Percentiles rank a stretch among this genome's conserved stretches.
Conservation (phyloP, 805 yeast species). For the Limtongozyma cylindracea region DNA sequence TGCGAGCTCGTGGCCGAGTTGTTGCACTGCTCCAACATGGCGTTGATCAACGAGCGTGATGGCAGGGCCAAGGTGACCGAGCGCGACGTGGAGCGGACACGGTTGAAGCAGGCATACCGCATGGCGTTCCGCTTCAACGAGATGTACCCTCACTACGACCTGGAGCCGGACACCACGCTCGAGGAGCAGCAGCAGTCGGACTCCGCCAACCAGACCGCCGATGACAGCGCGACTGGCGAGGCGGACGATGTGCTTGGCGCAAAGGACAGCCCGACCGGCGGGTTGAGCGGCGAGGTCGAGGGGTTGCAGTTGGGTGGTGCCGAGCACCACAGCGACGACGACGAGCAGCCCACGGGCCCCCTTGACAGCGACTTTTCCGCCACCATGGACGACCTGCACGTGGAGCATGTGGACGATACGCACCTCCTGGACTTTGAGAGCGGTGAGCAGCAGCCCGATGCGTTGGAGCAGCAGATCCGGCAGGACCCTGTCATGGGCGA, state of each 20-base stretch:
- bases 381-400: conserved; percentile 5
- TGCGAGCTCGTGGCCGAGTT: conserved; percentile 20
- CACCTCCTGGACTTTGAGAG: conserved; percentile 8
- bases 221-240: too few species aligned
- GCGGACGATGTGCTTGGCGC: too few species aligned
- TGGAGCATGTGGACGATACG: conserved; percentile 3
- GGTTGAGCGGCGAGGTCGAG: too few species aligned
- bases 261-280: too few species aligned
- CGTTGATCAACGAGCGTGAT: conserved; percentile 15
- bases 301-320: too few species aligned
- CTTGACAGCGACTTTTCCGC: too few species aligned
- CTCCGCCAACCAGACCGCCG: conserved; percentile 9
- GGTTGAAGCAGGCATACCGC: conserved; percentile 13
- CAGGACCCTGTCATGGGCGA: conserved; percentile 18
- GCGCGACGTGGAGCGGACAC: conserved; percentile 13
- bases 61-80: conserved; percentile 14
- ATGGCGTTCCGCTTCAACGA: conserved; percentile 19
- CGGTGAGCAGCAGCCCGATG: conserved; percentile 17
- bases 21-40: conserved; percentile 20
- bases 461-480: conserved; percentile 16
- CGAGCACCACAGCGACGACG: too few species aligned
- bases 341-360: too few species aligned
- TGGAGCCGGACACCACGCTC: conserved; percentile 1
- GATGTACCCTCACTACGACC: conserved; percentile 6
- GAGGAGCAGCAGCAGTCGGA: too few species aligned